phyloP scores from a whole-genome alignment of 805 yeast genomes.

The Candida andamanensis region DNA sequence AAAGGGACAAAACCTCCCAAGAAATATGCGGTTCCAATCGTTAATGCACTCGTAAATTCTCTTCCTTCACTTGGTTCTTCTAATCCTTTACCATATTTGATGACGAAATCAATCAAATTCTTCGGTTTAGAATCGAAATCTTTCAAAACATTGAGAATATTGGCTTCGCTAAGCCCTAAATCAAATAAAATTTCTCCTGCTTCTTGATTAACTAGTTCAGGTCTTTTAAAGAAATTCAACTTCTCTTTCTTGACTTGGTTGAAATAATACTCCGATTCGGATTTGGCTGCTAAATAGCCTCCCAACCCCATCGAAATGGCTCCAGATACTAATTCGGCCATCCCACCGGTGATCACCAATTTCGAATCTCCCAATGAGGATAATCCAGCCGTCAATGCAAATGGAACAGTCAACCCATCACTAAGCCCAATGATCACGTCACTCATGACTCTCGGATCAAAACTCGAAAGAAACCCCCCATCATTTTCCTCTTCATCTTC shows the following conservation, averaged over 20 bases:
- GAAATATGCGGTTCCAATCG: conserved; percentile 86
- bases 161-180: conserved; percentile 66
- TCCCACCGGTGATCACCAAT: conserved; percentile 94
- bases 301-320: conserved; percentile 98
- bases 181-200: conserved; percentile 77
- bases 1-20: conserved; percentile 91
- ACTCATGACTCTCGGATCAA: conserved; percentile 90
- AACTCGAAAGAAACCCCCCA: conserved; percentile 42
- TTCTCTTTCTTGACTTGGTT: conserved; percentile 71
- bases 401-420: conserved; percentile 97
- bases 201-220: conserved; percentile 65
- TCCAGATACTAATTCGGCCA: conserved; percentile 95
- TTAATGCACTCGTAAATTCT: conserved; percentile 80
- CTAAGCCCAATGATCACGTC: conserved; percentile 90
- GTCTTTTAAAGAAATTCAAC: conserved; percentile 58
- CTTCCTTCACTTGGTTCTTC: conserved; percentile 95
- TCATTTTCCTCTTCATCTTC: conserved; percentile 23
- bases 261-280: conserved; percentile 72
- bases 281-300: conserved; percentile 90
- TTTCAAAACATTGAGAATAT: conserved; percentile 65
- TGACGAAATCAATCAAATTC: conserved; percentile 77
- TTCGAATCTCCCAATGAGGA: conserved; percentile 85
- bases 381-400: conserved; percentile 95
- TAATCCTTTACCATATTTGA: conserved; percentile 84
- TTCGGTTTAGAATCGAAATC: conserved; percentile 79